Percentiles rank a stretch among this genome's conserved stretches.
Conservation (phyloP, 2,329 filamentous ascomycete genomes). For the Hymenoscyphus infarciens region DNA sequence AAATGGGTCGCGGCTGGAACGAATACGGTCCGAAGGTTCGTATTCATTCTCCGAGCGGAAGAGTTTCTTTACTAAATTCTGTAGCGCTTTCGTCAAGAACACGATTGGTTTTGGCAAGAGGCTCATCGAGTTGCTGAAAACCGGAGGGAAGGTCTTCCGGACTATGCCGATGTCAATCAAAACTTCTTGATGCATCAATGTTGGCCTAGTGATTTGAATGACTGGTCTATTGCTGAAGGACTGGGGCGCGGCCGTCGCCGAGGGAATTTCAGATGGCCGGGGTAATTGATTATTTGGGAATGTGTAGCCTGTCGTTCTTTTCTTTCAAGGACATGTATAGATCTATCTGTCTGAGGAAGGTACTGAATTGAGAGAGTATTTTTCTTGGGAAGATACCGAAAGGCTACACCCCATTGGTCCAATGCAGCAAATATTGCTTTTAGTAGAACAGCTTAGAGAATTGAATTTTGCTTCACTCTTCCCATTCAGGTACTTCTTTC, state of each 20-base stretch:
- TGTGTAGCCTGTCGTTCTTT: not conserved
- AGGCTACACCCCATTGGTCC: not conserved
- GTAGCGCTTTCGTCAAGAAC: constrained; percentile 29
- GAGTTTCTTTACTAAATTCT: not conserved
- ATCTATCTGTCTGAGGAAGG: not conserved
- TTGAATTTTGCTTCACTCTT: not conserved
- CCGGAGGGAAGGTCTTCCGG: constrained; percentile 9
- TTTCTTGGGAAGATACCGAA: not conserved
- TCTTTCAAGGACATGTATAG: not conserved
- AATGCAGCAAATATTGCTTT: not conserved
- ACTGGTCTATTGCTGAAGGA: constrained; percentile 9
- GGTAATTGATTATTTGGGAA: not conserved
- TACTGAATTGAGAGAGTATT: not conserved
- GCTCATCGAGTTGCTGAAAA: constrained; percentile 31
- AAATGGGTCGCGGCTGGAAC: constrained; percentile 30
- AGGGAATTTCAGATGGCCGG: not conserved
- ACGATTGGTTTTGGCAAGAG: constrained; percentile 32
- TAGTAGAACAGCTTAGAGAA: not conserved
- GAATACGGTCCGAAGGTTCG: constrained; percentile 29
- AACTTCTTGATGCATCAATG: constrained; percentile 19
- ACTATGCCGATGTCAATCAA: constrained; percentile 7
- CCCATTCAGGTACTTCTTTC: not conserved
- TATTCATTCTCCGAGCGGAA: not conserved
- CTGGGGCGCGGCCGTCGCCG: not conserved
- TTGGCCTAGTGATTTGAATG: constrained; percentile 16